Evolutionary conservation across 139 green algal species (phyloP), one percentile per base, ranked within the genome.

Genomic region (Chlorella ohadii): DNA sequence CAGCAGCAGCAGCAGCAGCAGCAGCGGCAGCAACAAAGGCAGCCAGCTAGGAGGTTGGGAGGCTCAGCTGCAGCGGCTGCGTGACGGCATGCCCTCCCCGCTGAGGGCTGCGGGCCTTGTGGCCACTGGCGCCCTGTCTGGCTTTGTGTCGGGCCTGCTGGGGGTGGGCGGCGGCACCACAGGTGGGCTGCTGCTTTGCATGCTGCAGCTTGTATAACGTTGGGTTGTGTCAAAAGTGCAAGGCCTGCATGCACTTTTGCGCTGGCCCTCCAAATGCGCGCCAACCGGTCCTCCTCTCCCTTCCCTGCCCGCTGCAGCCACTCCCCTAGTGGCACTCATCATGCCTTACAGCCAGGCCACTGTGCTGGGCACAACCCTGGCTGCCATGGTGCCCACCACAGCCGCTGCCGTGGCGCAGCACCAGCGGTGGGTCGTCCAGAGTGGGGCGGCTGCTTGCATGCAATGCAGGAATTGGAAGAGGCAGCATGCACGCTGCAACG

Each of bases 131-230:
- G 59, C 67, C 9, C 15, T 95, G 25, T 89, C 93, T 11, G 93
- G 93, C 28, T 91, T 95, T 34, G 89, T 90, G 12, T 90, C 76
- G 16, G 93, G 93, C 3, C 84, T 96, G 51, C 85, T 96, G 28
- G 93, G 93, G 57, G 93, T 96, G 36, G 92, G 91, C 11, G 89
- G 89, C 28, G 91, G 86, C 34, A 94, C 89, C n/a, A 78, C 91
- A 28, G 44, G 72, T 79, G 31, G 61, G 72, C 25, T 39, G 70
- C 31, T 33, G 27, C 38, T 74, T 15, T 22, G 31, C 4, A 27
- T 27, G n/a, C 17, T 72, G 31, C n/a, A 22, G 65, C 33, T 20
- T 28, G 65, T 5, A 4, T 12, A 22, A 4, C 2, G 44, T 6
- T 55, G 44, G 44, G 44, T 11, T 55, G 44, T 11, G n/a, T n/a